Percentiles rank a stretch among this genome's conserved stretches.
Conservation (phyloP, 2,329 filamentous ascomycete genomes). For the Fonsecaea multimorphosa region DNA sequence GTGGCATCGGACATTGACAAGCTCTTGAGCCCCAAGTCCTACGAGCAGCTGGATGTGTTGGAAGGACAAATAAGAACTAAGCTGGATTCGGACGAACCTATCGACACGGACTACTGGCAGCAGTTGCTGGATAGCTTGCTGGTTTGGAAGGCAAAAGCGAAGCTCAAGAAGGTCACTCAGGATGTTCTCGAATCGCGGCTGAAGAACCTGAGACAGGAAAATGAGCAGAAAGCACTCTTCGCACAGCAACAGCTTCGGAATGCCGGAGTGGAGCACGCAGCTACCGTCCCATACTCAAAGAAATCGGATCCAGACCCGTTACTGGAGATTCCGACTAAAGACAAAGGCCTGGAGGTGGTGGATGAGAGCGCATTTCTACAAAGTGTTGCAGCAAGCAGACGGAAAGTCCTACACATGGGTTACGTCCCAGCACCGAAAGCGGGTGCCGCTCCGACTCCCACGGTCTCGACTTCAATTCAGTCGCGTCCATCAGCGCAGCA, state of each 20-base stretch:
- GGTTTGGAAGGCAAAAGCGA: conserved; percentile 91
- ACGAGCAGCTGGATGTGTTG: conserved; percentile 82
- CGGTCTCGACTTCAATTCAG: conserved; percentile 42
- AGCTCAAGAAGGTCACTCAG: conserved; percentile 77
- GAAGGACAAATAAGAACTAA: conserved; percentile 88
- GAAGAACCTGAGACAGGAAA: conserved; percentile 68
- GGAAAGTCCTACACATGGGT: conserved; percentile 67
- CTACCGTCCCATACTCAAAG: conserved; percentile 48
- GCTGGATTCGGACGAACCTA: conserved; percentile 83
- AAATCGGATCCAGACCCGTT: conserved; percentile 69
- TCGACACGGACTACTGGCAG: conserved; percentile 98
- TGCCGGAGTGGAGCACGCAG: conserved; percentile 42
- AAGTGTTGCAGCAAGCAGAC: conserved; percentile 63
- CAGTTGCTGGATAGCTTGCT: conserved; percentile 82
- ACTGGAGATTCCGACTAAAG: conserved; percentile 67
- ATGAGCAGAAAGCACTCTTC: conserved; percentile 68
- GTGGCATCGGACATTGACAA: conserved; percentile 88
- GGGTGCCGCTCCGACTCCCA: conserved; percentile 20
- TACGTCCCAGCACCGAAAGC: conserved; percentile 68
- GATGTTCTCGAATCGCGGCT: conserved; percentile 74
- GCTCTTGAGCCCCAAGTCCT: conserved; percentile 81
- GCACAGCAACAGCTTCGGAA: conserved; percentile 43
- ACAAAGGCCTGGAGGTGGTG: conserved; percentile 64
- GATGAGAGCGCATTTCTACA: conserved; percentile 63
- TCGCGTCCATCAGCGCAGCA: conserved; percentile 9